Evolutionary conservation across 2,329 filamentous ascomycete genomes (phyloP).

Genomic region (Apiospora saccharicola): DNA sequence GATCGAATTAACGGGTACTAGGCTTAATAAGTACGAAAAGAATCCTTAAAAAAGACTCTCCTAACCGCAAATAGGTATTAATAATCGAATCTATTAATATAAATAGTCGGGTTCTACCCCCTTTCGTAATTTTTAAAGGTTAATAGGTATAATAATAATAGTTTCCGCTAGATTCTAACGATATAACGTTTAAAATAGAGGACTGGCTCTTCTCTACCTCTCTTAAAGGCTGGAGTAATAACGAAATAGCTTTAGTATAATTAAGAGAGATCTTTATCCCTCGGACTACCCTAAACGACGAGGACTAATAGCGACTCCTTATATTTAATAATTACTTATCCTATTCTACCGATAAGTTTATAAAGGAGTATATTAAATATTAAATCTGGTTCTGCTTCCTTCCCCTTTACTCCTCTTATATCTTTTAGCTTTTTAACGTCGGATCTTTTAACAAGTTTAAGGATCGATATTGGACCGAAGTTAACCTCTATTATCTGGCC

Average conservation of each 20-base stretch:
- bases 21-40: background rate
- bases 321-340: background rate
- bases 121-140: background rate
- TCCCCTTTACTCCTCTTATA: background rate
- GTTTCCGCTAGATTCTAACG: background rate
- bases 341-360: background rate
- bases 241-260: background rate
- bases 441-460: background rate
- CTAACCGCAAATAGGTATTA: background rate
- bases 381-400: background rate
- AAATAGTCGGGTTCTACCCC: background rate
- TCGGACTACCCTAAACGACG: background rate
- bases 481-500: background rate
- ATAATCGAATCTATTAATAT: background rate
- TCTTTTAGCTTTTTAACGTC: background rate
- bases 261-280: background rate
- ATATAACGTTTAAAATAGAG: background rate
- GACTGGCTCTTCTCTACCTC: background rate
- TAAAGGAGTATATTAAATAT: background rate
- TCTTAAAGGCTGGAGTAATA: background rate
- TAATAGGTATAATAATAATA: background rate
- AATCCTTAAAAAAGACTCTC: background rate
- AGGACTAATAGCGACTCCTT: background rate
- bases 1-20: background rate
- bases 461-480: background rate